Conservation (phyloP, 169 alveolate species). For the Theileria annulata region DNA sequence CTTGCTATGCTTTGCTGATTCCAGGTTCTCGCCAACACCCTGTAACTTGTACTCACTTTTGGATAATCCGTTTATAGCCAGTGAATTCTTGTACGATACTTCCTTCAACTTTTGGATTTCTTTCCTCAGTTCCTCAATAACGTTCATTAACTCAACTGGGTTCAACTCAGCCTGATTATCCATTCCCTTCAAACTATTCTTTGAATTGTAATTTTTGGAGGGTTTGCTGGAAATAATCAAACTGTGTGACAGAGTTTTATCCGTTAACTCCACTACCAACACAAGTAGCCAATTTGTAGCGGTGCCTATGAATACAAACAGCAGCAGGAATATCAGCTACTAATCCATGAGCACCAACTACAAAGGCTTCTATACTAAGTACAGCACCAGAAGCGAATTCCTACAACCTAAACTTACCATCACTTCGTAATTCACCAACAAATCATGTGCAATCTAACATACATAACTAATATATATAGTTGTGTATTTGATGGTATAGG, state of each 20-base stretch:
- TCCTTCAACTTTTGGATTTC: slow-evolving; percentile 55
- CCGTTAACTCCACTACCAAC: slow-evolving; percentile 1
- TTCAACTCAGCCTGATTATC: not conserved
- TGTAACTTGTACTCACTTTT: slow-evolving; percentile 44
- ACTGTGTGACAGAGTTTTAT: slow-evolving; percentile 4
- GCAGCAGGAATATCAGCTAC: too few species aligned
- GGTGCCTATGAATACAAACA: not conserved
- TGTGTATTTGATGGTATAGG: not conserved
- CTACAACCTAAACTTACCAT: too few species aligned
- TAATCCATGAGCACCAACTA: too few species aligned
- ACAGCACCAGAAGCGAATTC: too few species aligned
- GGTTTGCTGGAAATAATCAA: not conserved
- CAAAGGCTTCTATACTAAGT: too few species aligned
- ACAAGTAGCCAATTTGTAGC: not conserved
- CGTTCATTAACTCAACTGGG: slow-evolving; percentile 13
- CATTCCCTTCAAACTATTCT: not conserved
- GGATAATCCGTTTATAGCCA: slow-evolving; percentile 61
- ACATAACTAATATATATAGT: too few species aligned
- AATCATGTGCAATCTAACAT: too few species aligned
- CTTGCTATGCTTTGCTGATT: slow-evolving; percentile 28
- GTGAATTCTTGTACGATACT: slow-evolving; percentile 43
- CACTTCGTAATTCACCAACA: too few species aligned
- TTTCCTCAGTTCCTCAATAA: slow-evolving; percentile 25
- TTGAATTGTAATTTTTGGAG: not conserved
- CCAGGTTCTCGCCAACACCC: slow-evolving; percentile 38